Evolutionary conservation across 1,284 basidiomycete species (phyloP).

Genomic region (Pascua sp.): DNA sequence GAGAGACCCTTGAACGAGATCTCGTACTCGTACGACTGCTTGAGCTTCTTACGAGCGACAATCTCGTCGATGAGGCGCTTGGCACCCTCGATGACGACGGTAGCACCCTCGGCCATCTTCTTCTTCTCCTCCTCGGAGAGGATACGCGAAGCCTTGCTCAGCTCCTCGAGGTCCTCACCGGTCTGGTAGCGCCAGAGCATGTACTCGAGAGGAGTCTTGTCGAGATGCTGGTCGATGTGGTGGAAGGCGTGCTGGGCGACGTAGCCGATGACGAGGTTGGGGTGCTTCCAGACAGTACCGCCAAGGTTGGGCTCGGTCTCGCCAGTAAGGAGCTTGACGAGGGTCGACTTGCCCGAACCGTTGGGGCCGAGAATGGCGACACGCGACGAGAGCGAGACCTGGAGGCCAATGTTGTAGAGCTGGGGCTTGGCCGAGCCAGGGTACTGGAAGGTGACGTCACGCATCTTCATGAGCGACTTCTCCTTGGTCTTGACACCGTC

Average conservation of each 20-base stretch:
- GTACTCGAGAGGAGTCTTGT: slow-evolving; percentile 97
- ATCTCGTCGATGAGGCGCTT: slow-evolving; percentile 95
- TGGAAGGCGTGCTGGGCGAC: slow-evolving; percentile 99
- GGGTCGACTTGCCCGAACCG: slow-evolving; percentile 96
- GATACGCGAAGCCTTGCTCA: slow-evolving; percentile 83
- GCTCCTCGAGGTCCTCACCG: slow-evolving; percentile 95
- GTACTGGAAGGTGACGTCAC: slow-evolving; percentile 96
- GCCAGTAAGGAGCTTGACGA: slow-evolving; percentile 97
- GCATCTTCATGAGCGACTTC: slow-evolving; percentile 96
- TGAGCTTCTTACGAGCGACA: slow-evolving; percentile 88
- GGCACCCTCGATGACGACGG: slow-evolving; percentile 84
- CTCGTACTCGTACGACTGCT: slow-evolving; percentile 98
- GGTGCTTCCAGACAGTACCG: slow-evolving; percentile 98
- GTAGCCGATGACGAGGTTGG: slow-evolving; percentile 98
- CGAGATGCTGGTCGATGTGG: slow-evolving; percentile 96
- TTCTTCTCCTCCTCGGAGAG: slow-evolving; percentile 82
- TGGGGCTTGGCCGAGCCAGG: slow-evolving; percentile 79
- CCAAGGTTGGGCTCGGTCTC: slow-evolving; percentile 95
- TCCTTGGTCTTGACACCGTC: slow-evolving; percentile 99
- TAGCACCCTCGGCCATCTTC: slow-evolving; percentile 95
- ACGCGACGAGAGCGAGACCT: slow-evolving; percentile 95
- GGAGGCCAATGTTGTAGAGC: slow-evolving; percentile 88
- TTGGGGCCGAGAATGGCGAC: slow-evolving; percentile 95
- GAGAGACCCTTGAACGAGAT: slow-evolving; percentile 87
- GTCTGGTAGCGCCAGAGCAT: slow-evolving; percentile 99